These are phyloP conservation scores for Quercus glauca DNA, from an alignment of 306 rosid genomes.

Conservation along the genomic window DNA sequence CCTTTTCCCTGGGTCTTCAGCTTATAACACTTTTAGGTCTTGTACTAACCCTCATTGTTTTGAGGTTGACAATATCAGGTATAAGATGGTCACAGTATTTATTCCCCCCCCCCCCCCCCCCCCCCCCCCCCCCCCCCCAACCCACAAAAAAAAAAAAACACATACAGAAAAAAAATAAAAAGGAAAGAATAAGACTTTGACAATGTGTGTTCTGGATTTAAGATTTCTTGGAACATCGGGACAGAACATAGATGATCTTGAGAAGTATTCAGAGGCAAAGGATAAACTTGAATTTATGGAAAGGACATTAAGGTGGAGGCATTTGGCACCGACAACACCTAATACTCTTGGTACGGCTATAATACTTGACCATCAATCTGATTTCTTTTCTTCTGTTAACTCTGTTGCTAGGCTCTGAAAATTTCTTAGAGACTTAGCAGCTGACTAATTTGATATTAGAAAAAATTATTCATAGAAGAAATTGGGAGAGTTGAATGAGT, in stretches of 20 bases:
- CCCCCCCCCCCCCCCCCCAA: background rate
- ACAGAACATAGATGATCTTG: constrained; percentile 88
- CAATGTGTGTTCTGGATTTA: constrained; percentile 29
- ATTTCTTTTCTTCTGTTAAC: background rate
- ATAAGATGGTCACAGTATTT: constrained; percentile 11
- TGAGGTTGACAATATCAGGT: constrained; percentile 84
- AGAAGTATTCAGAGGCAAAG: constrained; percentile 73
- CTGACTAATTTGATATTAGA: constrained; percentile 7
- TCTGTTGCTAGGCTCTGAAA: constrained; percentile 8
- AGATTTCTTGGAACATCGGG: constrained; percentile 97
- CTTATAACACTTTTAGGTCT: constrained; percentile 83
- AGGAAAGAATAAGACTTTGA: background rate
- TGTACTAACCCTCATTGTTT: constrained; percentile 92
- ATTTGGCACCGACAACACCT: constrained; percentile 98
- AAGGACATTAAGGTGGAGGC: constrained; percentile 94
- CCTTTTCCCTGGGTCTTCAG: constrained; percentile 92
- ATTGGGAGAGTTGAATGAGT: background rate
- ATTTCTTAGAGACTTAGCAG: constrained; percentile 5
- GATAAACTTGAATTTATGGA: constrained; percentile 87
- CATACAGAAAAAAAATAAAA: no score
- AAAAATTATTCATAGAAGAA: constrained; percentile 19
- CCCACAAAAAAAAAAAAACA: no score
- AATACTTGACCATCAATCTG: constrained; percentile 17
- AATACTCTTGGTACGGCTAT: constrained; percentile 77
- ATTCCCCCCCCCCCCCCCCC: background rate